Evolutionary conservation across 208 protist species (phyloP).

Genomic region (Balamuthia mandrillaris): DNA sequence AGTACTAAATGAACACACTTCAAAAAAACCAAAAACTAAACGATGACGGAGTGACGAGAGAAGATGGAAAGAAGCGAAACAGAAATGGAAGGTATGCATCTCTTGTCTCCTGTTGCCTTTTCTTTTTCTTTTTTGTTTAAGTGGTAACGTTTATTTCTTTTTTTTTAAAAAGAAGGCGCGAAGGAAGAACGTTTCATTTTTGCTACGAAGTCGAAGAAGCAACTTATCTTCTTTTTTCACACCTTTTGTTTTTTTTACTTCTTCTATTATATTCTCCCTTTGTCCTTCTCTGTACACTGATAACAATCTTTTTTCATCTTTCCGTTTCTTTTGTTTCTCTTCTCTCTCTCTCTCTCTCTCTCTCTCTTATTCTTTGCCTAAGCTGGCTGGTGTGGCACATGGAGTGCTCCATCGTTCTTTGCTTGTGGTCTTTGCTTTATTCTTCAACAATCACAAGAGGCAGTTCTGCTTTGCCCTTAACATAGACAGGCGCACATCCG

Average conservation of each 20-base stretch:
- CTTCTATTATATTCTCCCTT: not conserved
- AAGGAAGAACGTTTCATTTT: not conserved
- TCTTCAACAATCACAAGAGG: too few species aligned
- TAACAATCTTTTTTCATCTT: not conserved
- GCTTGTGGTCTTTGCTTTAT: too few species aligned
- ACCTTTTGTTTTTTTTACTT: not conserved
- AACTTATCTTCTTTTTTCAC: not conserved
- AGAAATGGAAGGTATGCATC: not conserved
- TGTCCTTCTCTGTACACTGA: not conserved
- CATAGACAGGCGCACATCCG: too few species aligned
- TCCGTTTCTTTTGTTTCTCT: not conserved
- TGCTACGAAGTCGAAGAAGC: not conserved
- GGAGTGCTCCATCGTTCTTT: too few species aligned
- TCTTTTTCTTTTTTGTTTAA: not conserved
- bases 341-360: not conserved
- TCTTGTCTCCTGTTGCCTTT: not conserved
- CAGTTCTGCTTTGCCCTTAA: too few species aligned
- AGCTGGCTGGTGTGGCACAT: too few species aligned
- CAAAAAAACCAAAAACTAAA: not conserved
- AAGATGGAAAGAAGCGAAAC: not conserved
- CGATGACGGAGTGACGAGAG: not conserved
- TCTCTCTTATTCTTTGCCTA: not conserved
- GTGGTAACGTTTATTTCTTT: not conserved
- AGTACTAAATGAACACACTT: conserved; percentile 59
- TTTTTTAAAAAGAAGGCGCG: not conserved